Conservation (phyloP, 1,284 basidiomycete species). For the Schizophyllum amplum region DNA sequence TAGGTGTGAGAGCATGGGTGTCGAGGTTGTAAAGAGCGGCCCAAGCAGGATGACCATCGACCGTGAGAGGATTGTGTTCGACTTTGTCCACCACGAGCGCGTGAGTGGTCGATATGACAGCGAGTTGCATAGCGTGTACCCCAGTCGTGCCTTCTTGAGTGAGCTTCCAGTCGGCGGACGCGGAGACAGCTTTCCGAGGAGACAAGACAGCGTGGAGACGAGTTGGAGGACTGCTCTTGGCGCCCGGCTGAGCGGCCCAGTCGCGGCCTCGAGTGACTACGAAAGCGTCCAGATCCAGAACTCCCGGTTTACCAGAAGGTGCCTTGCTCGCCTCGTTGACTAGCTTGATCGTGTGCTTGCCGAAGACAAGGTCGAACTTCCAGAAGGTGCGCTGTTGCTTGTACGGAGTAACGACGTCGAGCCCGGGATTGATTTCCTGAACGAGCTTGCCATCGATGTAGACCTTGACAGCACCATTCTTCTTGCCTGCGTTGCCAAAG, state of each 20-base stretch:
- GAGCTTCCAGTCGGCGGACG: slow-evolving; percentile 34
- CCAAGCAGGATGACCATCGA: slow-evolving; percentile 74
- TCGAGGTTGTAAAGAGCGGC: slow-evolving; percentile 64
- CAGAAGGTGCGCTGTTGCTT: slow-evolving; percentile 62
- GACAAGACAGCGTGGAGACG: slow-evolving; percentile 17
- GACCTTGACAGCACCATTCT: slow-evolving; percentile 48
- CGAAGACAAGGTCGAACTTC: slow-evolving; percentile 41
- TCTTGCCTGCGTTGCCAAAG: slow-evolving; percentile 54
- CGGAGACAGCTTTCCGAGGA: slow-evolving; percentile 11
- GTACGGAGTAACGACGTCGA: slow-evolving; percentile 22
- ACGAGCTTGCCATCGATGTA: slow-evolving; percentile 48
- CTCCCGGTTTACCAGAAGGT: slow-evolving; percentile 25
- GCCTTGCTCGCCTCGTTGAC: slow-evolving; percentile 41
- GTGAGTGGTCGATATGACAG: slow-evolving; percentile 61
- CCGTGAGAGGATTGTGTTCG: slow-evolving; percentile 71
- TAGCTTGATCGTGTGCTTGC: slow-evolving; percentile 56
- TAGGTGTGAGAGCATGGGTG: slow-evolving; percentile 52
- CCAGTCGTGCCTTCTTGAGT: slow-evolving; percentile 61
- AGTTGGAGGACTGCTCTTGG: slow-evolving; percentile 1
- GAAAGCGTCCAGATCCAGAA: slow-evolving; percentile 55
- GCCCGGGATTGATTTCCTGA: slow-evolving; percentile 39
- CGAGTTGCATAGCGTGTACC: slow-evolving; percentile 77
- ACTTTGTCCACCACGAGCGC: slow-evolving; percentile 77
- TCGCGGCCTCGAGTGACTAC: slow-evolving; percentile 43
- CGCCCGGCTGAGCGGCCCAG: slow-evolving; percentile 1